Conservation (phyloP, 306 rosid species). For the Sindora glabra region DNA sequence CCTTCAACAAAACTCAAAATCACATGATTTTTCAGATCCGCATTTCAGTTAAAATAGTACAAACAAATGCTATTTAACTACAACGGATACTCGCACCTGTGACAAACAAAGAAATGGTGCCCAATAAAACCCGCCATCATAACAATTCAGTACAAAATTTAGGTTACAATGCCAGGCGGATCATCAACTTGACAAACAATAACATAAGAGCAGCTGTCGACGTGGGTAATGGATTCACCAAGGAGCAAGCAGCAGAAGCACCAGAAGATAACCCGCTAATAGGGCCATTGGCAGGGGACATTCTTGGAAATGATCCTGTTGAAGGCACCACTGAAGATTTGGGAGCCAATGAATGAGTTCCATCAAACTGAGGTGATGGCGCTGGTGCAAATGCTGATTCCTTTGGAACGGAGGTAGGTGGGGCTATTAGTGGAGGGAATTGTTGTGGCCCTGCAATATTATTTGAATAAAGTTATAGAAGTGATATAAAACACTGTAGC, state of each 20-base stretch:
- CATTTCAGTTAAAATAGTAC: slow-evolving; percentile 27
- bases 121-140: slow-evolving; percentile 18
- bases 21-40: slow-evolving; percentile 26
- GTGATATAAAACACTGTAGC: neutral
- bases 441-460: slow-evolving; percentile 54
- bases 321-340: slow-evolving; percentile 45
- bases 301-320: slow-evolving; percentile 41
- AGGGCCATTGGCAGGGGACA: slow-evolving; percentile 67
- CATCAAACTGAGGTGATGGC: slow-evolving; percentile 59
- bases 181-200: slow-evolving; percentile 31
- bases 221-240: slow-evolving; percentile 44
- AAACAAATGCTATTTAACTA: slow-evolving; percentile 23
- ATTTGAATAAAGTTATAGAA: slow-evolving; percentile 14
- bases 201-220: slow-evolving; percentile 30
- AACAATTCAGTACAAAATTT: slow-evolving; percentile 7
- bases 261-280: slow-evolving; percentile 38
- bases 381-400: slow-evolving; percentile 57
- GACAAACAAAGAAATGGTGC: slow-evolving; percentile 1
- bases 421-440: slow-evolving; percentile 75
- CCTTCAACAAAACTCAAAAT: neutral
- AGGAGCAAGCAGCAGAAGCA: slow-evolving; percentile 54
- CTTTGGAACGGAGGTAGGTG: slow-evolving; percentile 53
- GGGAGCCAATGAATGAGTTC: slow-evolving; percentile 35
- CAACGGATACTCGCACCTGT: slow-evolving; percentile 18
- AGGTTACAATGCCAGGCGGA: slow-evolving; percentile 37